Percentiles rank a stretch among this genome's conserved stretches.
Conservation (phyloP, 768 basidiomycete genomes). For the Hygrocybe coccinea region DNA sequence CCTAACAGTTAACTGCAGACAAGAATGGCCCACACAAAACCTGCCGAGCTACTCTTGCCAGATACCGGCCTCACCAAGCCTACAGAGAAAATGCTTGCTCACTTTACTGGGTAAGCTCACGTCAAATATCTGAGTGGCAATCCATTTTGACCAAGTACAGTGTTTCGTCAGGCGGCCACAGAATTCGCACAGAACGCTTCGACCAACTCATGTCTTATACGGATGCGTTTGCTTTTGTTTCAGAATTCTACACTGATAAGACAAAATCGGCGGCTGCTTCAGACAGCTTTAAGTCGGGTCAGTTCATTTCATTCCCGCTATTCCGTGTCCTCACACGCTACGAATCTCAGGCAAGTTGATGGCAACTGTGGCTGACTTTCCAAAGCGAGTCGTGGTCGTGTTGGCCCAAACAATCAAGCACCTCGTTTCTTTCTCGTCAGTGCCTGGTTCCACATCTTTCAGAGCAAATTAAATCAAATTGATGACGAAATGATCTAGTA, state of each 20-base stretch:
- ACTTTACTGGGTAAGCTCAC: conserved; percentile 57
- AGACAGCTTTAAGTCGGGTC: conserved; percentile 44
- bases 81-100: conserved; percentile 70
- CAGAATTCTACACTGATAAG: conserved; percentile 61
- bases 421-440: conserved; percentile 29
- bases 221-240: conserved; percentile 63
- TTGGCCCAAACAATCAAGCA: conserved; percentile 70
- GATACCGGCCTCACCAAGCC: conserved; percentile 53
- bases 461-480: neutral
- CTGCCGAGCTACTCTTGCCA: conserved; percentile 75
- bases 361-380: conserved; percentile 59
- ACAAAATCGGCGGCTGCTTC: conserved; percentile 36
- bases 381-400: conserved; percentile 63
- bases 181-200: conserved; percentile 62
- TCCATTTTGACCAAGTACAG: conserved; percentile 25
- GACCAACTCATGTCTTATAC: conserved; percentile 51
- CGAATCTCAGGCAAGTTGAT: conserved; percentile 50
- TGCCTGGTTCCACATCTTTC: neutral
- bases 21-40: conserved; percentile 76
- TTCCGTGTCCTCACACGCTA: neutral
- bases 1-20: conserved; percentile 47
- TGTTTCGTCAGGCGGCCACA: conserved; percentile 33
- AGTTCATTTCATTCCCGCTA: conserved; percentile 9
- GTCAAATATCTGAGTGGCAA: neutral
- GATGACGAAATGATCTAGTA: conserved; percentile 49